Evolutionary conservation across 208 protist species (phyloP), one percentile per base, ranked within the genome.

Genomic region (Endotrypanum monterogeii): DNA sequence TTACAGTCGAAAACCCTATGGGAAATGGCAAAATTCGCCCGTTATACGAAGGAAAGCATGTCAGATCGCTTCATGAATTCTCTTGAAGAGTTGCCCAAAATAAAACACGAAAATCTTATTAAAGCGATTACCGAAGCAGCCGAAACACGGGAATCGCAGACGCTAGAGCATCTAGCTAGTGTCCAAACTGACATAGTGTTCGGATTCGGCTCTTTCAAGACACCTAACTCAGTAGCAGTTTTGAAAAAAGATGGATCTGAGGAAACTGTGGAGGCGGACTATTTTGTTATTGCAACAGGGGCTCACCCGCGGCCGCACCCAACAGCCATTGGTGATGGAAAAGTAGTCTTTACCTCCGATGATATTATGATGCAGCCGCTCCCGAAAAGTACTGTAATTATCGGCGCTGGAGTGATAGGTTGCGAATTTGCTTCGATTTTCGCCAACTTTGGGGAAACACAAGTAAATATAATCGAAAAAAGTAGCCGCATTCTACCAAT

Each of bases 341-440:
- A 91, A 54, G 84, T 93, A 44, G 83, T 98, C 35, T 92, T 96
- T 67, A 98, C 92, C 1, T 94, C 89, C 3, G 94, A 98, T 80
- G 87, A 97, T 75, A 95, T 98, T 52, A 96, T 97, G 90, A 61
- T 73, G 35, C 79, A 94, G 60, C 83, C 86, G 20, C 90, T 98
- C 71, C 94, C 94, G 0, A 94, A 93, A 75, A 96, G 90, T 55
- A 83, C 95, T 54, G 91, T 96, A 37, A 94, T 98, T 72, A 96
- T 98, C 46, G 94, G 94, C 51, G 94, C 94, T 7, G 94, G 94
- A 75, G 92, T 97, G 25, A 97, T 98, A 77, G 94, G 94, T 25
- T 98, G 94, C 67, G 94, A 98, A 57, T 98, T 98, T 75, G 92
- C 94, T 0, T 88, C 91, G 14, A 98, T 98, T 75, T 97, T 91